phyloP scores from a whole-genome alignment of 495 filamentous ascomycete species.

The Penicillium malachiteum region DNA sequence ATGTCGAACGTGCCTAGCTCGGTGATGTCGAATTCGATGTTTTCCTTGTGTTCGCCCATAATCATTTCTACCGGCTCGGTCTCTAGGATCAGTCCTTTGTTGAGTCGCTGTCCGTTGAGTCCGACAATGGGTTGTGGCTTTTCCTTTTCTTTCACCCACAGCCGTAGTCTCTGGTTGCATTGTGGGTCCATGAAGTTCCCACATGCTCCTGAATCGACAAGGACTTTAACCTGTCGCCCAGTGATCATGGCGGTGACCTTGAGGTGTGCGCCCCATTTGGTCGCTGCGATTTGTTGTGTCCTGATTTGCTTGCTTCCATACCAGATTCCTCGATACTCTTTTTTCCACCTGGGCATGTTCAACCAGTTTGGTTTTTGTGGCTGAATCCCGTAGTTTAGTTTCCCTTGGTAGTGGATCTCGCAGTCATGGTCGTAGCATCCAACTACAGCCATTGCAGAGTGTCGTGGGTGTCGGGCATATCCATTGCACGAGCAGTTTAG shows the following conservation, averaged over 20 bases:
- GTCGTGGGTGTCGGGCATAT: too few relatives aligned
- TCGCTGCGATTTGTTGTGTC: neutral
- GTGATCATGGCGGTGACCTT: neutral
- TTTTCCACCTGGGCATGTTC: too few relatives aligned
- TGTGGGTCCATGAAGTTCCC: neutral
- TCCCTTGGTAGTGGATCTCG: too few relatives aligned
- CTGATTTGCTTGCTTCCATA: too few relatives aligned
- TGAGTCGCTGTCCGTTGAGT: neutral
- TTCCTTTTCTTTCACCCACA: too few relatives aligned
- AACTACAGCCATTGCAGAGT: too few relatives aligned
- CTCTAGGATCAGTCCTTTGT: neutral
- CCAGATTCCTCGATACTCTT: neutral
- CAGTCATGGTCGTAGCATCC: too few relatives aligned
- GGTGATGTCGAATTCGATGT: neutral
- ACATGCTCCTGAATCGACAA: neutral
- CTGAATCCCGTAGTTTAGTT: too few relatives aligned
- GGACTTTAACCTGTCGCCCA: neutral
- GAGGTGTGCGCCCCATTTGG: neutral
- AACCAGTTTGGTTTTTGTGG: too few relatives aligned
- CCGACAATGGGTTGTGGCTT: neutral
- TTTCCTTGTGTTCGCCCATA: neutral
- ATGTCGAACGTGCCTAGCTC: neutral
- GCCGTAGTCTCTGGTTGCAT: neutral
- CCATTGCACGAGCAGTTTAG: too few relatives aligned
- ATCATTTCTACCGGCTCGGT: neutral